phyloP scores from a whole-genome alignment of 495 filamentous ascomycete genomes.

The Xylaria bambusicola region DNA sequence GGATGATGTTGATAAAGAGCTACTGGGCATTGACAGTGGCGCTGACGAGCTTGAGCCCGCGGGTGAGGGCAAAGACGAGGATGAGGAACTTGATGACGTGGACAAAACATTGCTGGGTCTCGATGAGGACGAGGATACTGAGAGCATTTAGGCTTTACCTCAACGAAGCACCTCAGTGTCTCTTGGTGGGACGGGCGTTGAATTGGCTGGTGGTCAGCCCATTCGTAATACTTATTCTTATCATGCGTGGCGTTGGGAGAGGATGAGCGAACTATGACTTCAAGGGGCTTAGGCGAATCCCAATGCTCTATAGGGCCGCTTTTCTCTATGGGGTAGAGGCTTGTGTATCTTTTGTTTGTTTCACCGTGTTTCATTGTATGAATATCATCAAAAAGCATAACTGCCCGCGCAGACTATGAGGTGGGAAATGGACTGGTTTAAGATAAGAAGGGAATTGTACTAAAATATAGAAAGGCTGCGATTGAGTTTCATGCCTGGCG shows the following conservation, averaged over 20 bases:
- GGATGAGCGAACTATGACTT: slow-evolving; percentile 1
- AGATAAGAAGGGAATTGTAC: no score
- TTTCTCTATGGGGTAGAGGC: not conserved
- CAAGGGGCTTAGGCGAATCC: not conserved
- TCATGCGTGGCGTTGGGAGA: slow-evolving; percentile 14
- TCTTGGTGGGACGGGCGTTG: not conserved
- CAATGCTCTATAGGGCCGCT: not conserved
- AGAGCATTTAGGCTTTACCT: slow-evolving; percentile 22
- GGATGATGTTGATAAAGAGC: slow-evolving; percentile 54
- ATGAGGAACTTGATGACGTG: slow-evolving; percentile 55
- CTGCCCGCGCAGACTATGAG: slow-evolving; percentile 1
- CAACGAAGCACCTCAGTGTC: not conserved
- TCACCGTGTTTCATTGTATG: not conserved
- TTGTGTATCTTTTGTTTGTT: not conserved
- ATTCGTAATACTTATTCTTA: slow-evolving; percentile 3
- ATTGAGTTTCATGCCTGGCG: no score
- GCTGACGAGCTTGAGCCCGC: slow-evolving; percentile 34
- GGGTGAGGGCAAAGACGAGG: slow-evolving; percentile 40
- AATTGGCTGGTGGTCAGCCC: slow-evolving; percentile 2
- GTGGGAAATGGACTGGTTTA: not conserved
- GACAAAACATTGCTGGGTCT: slow-evolving; percentile 54
- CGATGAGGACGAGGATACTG: slow-evolving; percentile 41
- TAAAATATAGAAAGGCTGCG: no score
- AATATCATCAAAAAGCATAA: not conserved
- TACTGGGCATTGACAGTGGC: slow-evolving; percentile 48